Evolutionary conservation across 345 rosid genomes (phyloP).

Genomic region (Excoecaria agallocha): DNA sequence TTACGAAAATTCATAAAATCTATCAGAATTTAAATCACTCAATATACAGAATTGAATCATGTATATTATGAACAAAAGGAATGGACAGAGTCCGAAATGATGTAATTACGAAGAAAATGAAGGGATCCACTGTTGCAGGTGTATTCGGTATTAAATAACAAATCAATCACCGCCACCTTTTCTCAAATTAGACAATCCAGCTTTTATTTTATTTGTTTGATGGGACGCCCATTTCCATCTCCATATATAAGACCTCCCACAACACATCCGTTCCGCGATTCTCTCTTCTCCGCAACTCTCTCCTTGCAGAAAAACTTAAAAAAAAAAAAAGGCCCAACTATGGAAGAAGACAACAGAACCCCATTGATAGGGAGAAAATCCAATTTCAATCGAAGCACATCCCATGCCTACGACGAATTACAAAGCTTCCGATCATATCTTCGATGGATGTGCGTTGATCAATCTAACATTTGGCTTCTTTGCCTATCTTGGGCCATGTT

Average conservation of each 20-base stretch:
- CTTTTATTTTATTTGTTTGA: too few relatives aligned
- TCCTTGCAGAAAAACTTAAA: background rate
- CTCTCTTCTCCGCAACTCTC: background rate
- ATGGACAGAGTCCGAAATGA: too few relatives aligned
- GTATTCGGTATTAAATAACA: background rate
- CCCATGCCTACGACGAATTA: slow-evolving; percentile 76
- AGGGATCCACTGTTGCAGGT: background rate
- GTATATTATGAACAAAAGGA: too few relatives aligned
- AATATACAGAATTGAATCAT: too few relatives aligned
- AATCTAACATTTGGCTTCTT: slow-evolving; percentile 52
- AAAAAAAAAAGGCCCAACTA: slow-evolving; percentile 10
- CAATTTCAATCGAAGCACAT: slow-evolving; percentile 47
- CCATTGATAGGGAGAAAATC: slow-evolving; percentile 31
- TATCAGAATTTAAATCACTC: too few relatives aligned
- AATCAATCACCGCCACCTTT: background rate
- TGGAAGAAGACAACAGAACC: slow-evolving; percentile 42
- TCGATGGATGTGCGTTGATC: slow-evolving; percentile 89
- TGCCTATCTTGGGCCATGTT: slow-evolving; percentile 78
- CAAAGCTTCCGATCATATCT: slow-evolving; percentile 70
- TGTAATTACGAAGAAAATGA: too few relatives aligned
- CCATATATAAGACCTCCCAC: background rate
- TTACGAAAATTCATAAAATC: too few relatives aligned
- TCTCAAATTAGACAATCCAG: background rate
- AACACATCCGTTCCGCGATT: background rate
- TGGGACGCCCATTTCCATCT: background rate